Base-by-base conservation (phyloP, 345 rosid species). In the Aquilaria yunnanensis region DNA sequence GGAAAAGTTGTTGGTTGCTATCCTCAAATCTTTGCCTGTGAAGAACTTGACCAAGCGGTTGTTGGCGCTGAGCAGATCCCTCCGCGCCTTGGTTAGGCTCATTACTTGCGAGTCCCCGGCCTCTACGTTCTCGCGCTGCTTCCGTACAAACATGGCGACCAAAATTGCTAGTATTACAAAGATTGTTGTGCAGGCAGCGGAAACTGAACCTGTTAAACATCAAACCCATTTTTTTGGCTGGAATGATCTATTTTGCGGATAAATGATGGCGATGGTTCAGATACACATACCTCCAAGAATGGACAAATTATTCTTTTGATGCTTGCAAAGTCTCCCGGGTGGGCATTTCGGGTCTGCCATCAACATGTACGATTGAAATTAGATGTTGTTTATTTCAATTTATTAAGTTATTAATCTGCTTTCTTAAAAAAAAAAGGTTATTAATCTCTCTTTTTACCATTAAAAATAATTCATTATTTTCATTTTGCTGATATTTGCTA, bases 1-100 rank as follows among this genome's bases (percentile, higher is more conserved):
- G 49, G 89, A 83, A 79, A 86, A 86, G 61, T 79, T 81, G 68
- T 61, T 64, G 16, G 92, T 81, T 51, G 88, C 88, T 68, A 74
- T 81, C 9, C 55, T 63, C 43, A 86, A 71, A 43, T 86, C 85
- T 37, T 78, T 77, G 29, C 78, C 74, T 0, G 78, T 72, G 75
- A 83, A 81, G 75, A 83, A 66, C 66, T 76, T 77, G 56, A 83
- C 81, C 12, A 79, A 55, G 10, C 85, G 85, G 1, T 63, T 60
- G 57, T 82, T 69, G 41, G 72, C 57, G 56, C 32, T 66, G 50
- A 51, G 14, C 14, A 64, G 59, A 54, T 55, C 67, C 47, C 23
- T 46, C 29, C 48, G 60, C 33, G 59, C 54, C 14, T 55, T 45
- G 32, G 67, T 54, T 46, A 55, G 33, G 23, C 67, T 46, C 6